Percentiles rank a stretch among this genome's conserved stretches.
Conservation (phyloP, 2,329 filamentous ascomycete species). For the Penicillium hordei region DNA sequence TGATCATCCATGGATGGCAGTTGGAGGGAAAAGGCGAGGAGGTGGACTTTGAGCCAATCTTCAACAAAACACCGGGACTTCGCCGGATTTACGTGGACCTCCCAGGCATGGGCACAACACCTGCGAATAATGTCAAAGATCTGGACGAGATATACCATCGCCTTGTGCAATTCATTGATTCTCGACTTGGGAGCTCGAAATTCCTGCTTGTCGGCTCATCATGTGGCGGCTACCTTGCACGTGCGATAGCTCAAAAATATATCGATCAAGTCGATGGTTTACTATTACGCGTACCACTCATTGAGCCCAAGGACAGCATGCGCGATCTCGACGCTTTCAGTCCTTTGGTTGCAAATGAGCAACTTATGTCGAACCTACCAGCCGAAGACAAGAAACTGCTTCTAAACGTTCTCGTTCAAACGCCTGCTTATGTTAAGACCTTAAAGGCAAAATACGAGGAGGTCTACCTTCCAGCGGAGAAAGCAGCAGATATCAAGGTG, state of each 20-base stretch:
- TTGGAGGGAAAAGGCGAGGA: constrained; percentile 23
- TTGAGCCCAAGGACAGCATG: constrained; percentile 24
- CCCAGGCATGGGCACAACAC: constrained; percentile 31
- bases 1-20: constrained; percentile 33
- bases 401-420: constrained; percentile 29
- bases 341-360: constrained; percentile 24
- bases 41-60: constrained; percentile 32
- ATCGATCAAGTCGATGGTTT: constrained; percentile 26
- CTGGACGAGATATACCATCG: constrained; percentile 30
- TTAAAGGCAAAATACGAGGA: constrained; percentile 25
- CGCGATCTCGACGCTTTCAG: constrained; percentile 30
- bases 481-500: constrained; percentile 21
- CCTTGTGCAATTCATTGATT: constrained; percentile 29
- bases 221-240: constrained; percentile 32
- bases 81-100: constrained; percentile 33
- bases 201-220: constrained; percentile 31
- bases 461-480: constrained; percentile 16
- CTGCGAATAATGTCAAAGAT: constrained; percentile 26
- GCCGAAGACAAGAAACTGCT: constrained; percentile 24
- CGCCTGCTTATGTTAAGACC: constrained; percentile 24
- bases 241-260: constrained; percentile 30
- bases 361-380: constrained; percentile 25
- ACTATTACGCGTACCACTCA: constrained; percentile 29
- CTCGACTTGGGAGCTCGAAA: constrained; percentile 22
- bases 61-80: constrained; percentile 21